Percentiles rank a stretch among this genome's conserved stretches.
These are phyloP conservation scores for Saccharomycopsis fibuligera DNA, from an alignment of 805 yeast genomes.

Conservation along the genomic window DNA sequence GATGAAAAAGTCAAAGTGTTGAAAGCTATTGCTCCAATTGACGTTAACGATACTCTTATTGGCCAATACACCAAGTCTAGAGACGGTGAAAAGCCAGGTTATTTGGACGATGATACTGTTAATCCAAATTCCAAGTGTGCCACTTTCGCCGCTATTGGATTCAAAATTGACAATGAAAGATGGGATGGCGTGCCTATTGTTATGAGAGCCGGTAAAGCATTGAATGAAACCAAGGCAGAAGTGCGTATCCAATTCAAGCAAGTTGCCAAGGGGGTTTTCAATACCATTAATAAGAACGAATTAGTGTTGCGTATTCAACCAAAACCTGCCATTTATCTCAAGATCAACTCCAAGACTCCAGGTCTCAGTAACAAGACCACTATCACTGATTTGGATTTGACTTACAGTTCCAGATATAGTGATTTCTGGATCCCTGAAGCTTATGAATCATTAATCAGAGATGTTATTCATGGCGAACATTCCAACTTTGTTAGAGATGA, in stretches of 20 bases:
- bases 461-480: slow-evolving; percentile 86
- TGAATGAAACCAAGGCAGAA: slow-evolving; percentile 91
- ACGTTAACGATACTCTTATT: slow-evolving; percentile 57
- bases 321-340: slow-evolving; percentile 86
- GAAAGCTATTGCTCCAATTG: slow-evolving; percentile 69
- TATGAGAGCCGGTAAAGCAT: slow-evolving; percentile 96
- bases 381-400: slow-evolving; percentile 83
- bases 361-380: slow-evolving; percentile 81
- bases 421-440: slow-evolving; percentile 97
- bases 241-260: slow-evolving; percentile 88
- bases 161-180: slow-evolving; percentile 82
- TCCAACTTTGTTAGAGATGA: slow-evolving; percentile 97
- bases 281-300: slow-evolving; percentile 81
- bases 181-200: slow-evolving; percentile 98
- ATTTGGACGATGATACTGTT: slow-evolving; percentile 89
- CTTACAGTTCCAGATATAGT: slow-evolving; percentile 73
- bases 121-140: slow-evolving; percentile 75
- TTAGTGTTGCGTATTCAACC: slow-evolving; percentile 94
- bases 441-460: slow-evolving; percentile 90
- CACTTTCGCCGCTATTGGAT: slow-evolving; percentile 81
- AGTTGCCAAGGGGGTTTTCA: slow-evolving; percentile 77
- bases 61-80: slow-evolving; percentile 85
- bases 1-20: slow-evolving; percentile 94
- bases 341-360: slow-evolving; percentile 89
- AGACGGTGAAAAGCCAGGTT: slow-evolving; percentile 87